Evolutionary conservation across 1,284 basidiomycete genomes (phyloP).

Genomic region (Leccinum laetum): DNA sequence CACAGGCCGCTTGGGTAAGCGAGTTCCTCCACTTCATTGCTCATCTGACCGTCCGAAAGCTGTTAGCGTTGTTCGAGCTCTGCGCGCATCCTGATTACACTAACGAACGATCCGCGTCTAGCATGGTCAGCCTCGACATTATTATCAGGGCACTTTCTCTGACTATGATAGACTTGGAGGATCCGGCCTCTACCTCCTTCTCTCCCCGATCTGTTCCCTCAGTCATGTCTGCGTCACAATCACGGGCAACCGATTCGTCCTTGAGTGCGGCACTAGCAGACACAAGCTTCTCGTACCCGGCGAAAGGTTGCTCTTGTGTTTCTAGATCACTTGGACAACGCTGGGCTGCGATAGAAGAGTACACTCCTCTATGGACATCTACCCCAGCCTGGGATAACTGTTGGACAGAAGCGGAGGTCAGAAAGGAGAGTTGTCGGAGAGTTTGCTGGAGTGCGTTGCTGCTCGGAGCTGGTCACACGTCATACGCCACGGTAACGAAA

Average conservation of each 20-base stretch:
- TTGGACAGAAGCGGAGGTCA: constrained; percentile 62
- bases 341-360: constrained; percentile 46
- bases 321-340: constrained; percentile 51
- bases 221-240: constrained; percentile 24
- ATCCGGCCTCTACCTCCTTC: constrained; percentile 47
- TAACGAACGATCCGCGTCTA: constrained; percentile 50
- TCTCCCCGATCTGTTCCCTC: constrained; percentile 39
- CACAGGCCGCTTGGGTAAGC: constrained; percentile 74
- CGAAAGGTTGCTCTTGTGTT: constrained; percentile 50
- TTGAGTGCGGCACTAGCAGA: neutral
- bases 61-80: constrained; percentile 70
- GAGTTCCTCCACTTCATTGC: constrained; percentile 5
- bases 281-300: constrained; percentile 1
- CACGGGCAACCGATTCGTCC: constrained; percentile 5
- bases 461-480: constrained; percentile 61
- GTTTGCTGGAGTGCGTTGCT: constrained; percentile 70
- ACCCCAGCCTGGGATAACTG: constrained; percentile 62
- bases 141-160: constrained; percentile 63
- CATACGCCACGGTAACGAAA: constrained; percentile 53
- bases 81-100: constrained; percentile 65
- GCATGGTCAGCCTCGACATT: constrained; percentile 61
- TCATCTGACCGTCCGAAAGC: constrained; percentile 36
- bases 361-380: constrained; percentile 61
- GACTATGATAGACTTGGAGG: constrained; percentile 44
- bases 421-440: constrained; percentile 70